Conservation (phyloP, 805 yeast genomes). For the Wickerhamiella sergipiensis region DNA sequence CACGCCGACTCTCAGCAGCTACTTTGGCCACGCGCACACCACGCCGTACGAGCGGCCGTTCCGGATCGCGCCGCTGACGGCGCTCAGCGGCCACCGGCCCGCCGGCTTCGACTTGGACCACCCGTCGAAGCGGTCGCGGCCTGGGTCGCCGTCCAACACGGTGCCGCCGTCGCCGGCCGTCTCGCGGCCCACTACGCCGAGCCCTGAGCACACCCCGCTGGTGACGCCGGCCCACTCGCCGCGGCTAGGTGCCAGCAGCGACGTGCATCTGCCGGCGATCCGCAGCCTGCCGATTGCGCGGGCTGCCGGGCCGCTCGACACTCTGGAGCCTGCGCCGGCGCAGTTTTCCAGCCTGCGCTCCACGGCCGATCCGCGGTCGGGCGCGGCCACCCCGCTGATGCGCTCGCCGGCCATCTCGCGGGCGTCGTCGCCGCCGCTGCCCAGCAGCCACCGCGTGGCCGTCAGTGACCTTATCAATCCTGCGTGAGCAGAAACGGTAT, state of each 20-base stretch:
- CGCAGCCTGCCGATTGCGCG: constrained; percentile 22
- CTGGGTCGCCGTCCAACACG: constrained; percentile 30
- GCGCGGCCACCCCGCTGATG: constrained; percentile 6
- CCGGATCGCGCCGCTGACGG: constrained; percentile 22
- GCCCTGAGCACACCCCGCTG: constrained; percentile 31
- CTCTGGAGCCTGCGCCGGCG: constrained; percentile 8
- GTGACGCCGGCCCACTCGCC: constrained; percentile 35
- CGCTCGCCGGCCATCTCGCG: constrained; percentile 6
- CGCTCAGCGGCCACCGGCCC: constrained; percentile 13
- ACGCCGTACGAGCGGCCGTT: constrained; percentile 21
- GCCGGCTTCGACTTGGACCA: constrained; percentile 17
- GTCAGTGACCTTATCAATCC: constrained; percentile 13
- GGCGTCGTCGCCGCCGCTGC: constrained; percentile 12
- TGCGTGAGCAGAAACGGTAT: not conserved
- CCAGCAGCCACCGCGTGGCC: constrained; percentile 6
- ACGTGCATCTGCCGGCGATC: constrained; percentile 27
- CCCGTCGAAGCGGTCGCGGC: constrained; percentile 27
- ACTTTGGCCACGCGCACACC: constrained; percentile 12
- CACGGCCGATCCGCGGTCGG: not conserved
- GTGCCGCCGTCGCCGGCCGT: constrained; percentile 32
- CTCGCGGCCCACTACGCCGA: constrained; percentile 26
- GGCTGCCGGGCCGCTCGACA: constrained; percentile 1
- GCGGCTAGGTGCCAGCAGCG: constrained; percentile 25
- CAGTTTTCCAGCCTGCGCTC: constrained; percentile 5
- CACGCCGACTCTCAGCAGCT: constrained; percentile 16